Base-by-base conservation (phyloP, 495 filamentous ascomycete species). In the Aspergillus bridgeri region DNA sequence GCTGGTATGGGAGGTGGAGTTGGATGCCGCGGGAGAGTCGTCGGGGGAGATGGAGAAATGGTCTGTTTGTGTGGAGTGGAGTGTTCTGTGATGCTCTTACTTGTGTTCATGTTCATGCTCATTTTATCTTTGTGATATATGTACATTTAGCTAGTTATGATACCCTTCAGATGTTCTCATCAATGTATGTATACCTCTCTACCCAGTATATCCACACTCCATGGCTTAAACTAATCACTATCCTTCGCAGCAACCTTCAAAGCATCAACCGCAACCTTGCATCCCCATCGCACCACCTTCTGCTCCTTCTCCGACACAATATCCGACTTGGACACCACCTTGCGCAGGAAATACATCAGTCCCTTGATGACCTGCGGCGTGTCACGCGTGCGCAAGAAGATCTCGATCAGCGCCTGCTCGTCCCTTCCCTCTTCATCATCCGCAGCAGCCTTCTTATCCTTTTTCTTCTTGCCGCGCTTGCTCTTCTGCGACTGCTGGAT, bases 311-410 rank as follows among this genome's bases (percentile, higher is more conserved):
- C 82, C 42, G 76, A 73, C 9, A 84, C 83, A 62, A 96, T 76
- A 63, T 92, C 86, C 0, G 86, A 87, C 65, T 86, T 90, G 21
- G 83, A 78, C 5, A 96, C 84, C 21, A 88, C 82, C 69, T 87
- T 92, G 65, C 81, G 83, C 23, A 96, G 56, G 67, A 97, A 95
- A 65, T 83, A 92, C 45, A 87, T 87, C 56, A 96, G 62, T 3
- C 89, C 88, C 58, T 80, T 81, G 1, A 82, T 84, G 51, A 96
- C 75, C 46, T 86, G 79, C 1, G 85, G 81, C 6, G 78, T 79
- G 18, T 83, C 83, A 38, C 79, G 79, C 1, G 78, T 79, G 13
- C 79, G 82, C 42, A 79, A 61, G 65, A 94, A 89, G n/a, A 90
- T 75, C 22, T 83, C 81, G 58, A 83, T 68, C n/a, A 92, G 65